phyloP scores from a whole-genome alignment of 805 yeast genomes.

The Kluyveromyces wickerhamii region DNA sequence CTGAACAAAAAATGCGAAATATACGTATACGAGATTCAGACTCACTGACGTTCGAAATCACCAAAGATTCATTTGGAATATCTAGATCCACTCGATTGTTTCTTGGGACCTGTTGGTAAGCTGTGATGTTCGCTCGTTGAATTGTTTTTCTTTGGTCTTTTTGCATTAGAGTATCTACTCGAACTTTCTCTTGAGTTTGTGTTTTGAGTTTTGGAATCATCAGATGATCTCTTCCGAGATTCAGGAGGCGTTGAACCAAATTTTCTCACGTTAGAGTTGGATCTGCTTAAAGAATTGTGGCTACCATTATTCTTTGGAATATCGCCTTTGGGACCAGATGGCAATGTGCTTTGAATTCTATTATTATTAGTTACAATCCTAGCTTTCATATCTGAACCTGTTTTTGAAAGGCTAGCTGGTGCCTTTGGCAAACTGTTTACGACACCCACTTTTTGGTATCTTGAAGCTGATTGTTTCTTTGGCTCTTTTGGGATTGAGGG shows the following conservation, averaged over 20 bases:
- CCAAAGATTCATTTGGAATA: not conserved
- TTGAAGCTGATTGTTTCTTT: not conserved
- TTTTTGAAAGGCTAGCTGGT: not conserved
- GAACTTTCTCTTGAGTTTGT: no score
- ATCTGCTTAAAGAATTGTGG: not conserved
- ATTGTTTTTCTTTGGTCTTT: not conserved
- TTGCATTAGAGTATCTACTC: constrained; percentile 1
- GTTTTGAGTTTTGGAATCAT: not conserved
- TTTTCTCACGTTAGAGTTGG: not conserved
- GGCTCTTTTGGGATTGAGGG: not conserved
- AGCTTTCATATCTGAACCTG: not conserved
- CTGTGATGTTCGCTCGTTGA: not conserved
- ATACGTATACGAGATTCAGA: no score
- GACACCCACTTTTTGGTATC: not conserved
- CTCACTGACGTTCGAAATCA: no score
- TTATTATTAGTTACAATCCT: not conserved
- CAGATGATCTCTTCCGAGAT: not conserved
- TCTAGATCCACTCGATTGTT: constrained; percentile 1
- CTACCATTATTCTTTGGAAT: not conserved
- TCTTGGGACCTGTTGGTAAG: not conserved
- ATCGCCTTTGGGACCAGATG: constrained; percentile 4
- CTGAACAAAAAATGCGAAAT: no score
- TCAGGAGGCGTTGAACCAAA: not conserved
- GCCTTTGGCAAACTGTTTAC: constrained; percentile 1
- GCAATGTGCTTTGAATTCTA: constrained; percentile 1